Conservation (phyloP, 495 filamentous ascomycete species). For the Hyphodiscus hymeniophilus region DNA sequence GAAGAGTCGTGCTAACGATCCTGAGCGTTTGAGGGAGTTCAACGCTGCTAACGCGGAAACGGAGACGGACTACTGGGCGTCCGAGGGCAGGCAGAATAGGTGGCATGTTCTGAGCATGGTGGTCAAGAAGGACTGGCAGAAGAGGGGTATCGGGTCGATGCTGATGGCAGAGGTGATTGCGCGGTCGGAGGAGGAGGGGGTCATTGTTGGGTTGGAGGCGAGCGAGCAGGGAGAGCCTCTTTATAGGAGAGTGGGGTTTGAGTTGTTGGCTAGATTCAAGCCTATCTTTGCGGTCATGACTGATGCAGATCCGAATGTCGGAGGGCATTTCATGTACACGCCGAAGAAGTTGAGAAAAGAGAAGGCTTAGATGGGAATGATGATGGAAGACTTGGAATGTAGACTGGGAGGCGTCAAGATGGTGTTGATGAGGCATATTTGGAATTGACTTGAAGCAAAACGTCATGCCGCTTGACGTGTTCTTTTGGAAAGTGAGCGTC, state of each 20-base stretch:
- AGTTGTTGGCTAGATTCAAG: background rate
- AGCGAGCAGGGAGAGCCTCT: conserved; percentile 8
- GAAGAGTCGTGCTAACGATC: conserved; percentile 2
- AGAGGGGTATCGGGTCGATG: conserved; percentile 16
- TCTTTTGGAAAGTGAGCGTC: no score
- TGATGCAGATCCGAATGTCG: background rate
- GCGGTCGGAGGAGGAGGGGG: conserved; percentile 15
- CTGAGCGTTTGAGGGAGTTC: background rate
- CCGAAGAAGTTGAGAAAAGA: background rate
- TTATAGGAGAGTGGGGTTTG: conserved; percentile 1
- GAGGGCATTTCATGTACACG: background rate
- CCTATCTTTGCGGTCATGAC: background rate
- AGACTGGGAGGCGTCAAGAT: background rate
- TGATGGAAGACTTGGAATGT: background rate
- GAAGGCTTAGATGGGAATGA: background rate
- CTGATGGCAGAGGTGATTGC: conserved; percentile 17
- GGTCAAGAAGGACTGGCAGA: conserved; percentile 9
- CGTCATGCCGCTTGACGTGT: no score
- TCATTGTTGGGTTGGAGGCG: conserved; percentile 14
- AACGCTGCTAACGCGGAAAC: background rate
- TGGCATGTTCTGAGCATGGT: conserved; percentile 19
- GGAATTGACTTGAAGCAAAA: background rate
- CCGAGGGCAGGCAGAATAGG: conserved; percentile 10
- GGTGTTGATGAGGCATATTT: background rate
- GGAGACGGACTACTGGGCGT: conserved; percentile 6